Conservation (phyloP, 2,329 filamentous ascomycete genomes). For the Teratosphaeria zuluensis region DNA sequence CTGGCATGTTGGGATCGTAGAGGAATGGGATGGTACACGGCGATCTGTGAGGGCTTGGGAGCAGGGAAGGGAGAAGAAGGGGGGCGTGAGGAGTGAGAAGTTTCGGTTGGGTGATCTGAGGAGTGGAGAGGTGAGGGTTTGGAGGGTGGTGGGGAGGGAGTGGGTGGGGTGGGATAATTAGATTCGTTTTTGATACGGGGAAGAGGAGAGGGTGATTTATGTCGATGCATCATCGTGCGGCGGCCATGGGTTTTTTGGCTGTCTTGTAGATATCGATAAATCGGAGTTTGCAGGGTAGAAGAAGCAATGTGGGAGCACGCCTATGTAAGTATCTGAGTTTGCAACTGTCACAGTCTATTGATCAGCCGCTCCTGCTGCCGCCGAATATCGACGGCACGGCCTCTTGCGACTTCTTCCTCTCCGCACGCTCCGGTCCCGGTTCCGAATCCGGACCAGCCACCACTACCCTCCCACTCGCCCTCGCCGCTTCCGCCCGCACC, state of each 20-base stretch:
- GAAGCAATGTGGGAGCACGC: no score
- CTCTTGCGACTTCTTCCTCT: no score
- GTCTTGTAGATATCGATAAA: neutral
- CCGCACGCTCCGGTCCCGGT: no score
- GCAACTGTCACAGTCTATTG: no score
- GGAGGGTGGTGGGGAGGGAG: constrained; percentile 82
- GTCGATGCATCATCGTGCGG: neutral
- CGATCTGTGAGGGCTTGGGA: constrained; percentile 96
- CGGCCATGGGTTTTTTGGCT: neutral
- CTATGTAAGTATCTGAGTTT: no score
- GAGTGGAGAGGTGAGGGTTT: constrained; percentile 92
- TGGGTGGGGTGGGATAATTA: constrained; percentile 77
- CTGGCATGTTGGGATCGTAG: constrained; percentile 79
- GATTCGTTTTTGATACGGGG: neutral
- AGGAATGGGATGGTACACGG: constrained; percentile 97
- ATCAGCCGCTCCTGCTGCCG: no score
- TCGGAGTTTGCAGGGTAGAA: no score
- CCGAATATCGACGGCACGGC: no score
- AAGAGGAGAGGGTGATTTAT: neutral
- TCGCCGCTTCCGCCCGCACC: neutral
- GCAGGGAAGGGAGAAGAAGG: constrained; percentile 75
- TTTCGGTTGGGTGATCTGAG: constrained; percentile 87
- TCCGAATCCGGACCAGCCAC: neutral
- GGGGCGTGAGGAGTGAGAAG: constrained; percentile 70
- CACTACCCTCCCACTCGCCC: neutral